Evolutionary conservation across 78 protist species (phyloP).

Genomic region (Dictyostelium firmibasis): DNA sequence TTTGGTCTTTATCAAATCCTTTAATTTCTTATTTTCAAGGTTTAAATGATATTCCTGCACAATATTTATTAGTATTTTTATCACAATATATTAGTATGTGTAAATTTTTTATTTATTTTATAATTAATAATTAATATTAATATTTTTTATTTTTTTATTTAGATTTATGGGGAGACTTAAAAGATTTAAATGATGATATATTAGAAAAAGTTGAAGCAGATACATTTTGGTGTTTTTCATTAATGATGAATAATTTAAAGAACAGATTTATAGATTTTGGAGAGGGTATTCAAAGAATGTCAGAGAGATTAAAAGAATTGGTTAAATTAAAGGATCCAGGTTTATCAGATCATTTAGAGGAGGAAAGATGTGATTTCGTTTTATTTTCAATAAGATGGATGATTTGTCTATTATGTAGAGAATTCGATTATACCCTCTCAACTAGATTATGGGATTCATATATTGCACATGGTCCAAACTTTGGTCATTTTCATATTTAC

Average conservation of each 20-base stretch:
- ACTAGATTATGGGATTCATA: constrained; percentile 68
- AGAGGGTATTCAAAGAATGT: constrained; percentile 66
- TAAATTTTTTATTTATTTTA: not conserved
- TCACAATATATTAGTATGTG: constrained; percentile 55
- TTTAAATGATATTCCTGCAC: constrained; percentile 76
- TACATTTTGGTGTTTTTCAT: constrained; percentile 78
- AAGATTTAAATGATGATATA: constrained; percentile 38
- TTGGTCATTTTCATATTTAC: constrained; percentile 74
- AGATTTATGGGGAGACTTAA: constrained; percentile 44
- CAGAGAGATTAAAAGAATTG: constrained; percentile 38
- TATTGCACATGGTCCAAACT: constrained; percentile 75
- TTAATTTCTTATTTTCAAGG: constrained; percentile 70
- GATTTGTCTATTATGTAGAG: constrained; percentile 67
- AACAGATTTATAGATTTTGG: constrained; percentile 69
- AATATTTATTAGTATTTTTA: constrained; percentile 53
- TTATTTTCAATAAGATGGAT: constrained; percentile 68
- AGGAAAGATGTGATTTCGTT: constrained; percentile 68
- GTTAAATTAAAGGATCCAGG: constrained; percentile 35
- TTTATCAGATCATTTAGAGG: constrained; percentile 30
- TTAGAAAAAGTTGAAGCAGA: constrained; percentile 74
- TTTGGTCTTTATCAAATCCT: constrained; percentile 67
- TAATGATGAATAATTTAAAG: constrained; percentile 72
- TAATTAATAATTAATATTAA: not conserved
- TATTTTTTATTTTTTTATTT: not conserved
- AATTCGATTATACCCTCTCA: constrained; percentile 47